Evolutionary conservation across 257 asterid species (phyloP).

Genomic region (Fraxinus cuspidata): DNA sequence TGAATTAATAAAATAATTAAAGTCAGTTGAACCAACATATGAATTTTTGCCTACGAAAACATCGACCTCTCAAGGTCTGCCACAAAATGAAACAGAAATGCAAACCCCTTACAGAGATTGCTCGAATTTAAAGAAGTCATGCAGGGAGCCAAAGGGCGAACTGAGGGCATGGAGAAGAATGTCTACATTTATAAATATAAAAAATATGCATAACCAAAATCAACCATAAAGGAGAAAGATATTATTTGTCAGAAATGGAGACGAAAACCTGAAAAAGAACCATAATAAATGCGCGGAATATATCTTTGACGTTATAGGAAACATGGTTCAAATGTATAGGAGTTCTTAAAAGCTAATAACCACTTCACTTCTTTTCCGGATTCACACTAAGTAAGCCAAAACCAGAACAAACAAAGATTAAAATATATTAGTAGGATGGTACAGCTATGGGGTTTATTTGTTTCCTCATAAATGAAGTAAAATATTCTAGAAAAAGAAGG

Average conservation of each 20-base stretch:
- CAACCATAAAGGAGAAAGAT: neutral
- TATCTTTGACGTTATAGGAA: conserved; percentile 12
- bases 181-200: neutral
- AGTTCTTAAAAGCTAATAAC: conserved; percentile 1
- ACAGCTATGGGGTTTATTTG: neutral
- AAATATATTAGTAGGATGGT: neutral
- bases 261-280: neutral
- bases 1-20: neutral
- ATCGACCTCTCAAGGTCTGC: neutral
- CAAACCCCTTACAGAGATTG: neutral
- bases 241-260: neutral
- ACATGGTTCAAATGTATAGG: neutral
- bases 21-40: neutral
- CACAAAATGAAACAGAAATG: neutral
- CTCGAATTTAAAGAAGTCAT: neutral
- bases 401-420: conserved; percentile 1
- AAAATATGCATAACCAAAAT: neutral
- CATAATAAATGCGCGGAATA: neutral
- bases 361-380: neutral
- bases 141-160: neutral
- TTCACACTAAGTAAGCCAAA: neutral
- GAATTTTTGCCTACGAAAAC: neutral
- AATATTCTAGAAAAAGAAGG: neutral
- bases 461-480: conserved; percentile 1
- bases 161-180: neutral